Percentiles rank a stretch among this genome's conserved stretches.
Conservation (phyloP, 495 filamentous ascomycete genomes). For the Articulospora tetracladia region DNA sequence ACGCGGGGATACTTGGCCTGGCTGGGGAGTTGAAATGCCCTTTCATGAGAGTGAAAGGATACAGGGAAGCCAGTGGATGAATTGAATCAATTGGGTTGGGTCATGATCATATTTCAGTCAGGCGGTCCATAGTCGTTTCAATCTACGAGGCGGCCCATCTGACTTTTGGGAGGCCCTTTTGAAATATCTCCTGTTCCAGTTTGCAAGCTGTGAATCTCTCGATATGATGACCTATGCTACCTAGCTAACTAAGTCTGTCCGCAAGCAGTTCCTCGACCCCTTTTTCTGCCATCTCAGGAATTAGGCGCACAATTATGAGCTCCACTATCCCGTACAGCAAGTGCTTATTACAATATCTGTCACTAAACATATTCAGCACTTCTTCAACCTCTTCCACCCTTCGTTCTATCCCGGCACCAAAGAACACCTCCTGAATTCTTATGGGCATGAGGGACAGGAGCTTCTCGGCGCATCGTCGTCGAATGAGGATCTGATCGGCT, state of each 20-base stretch:
- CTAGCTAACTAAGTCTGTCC: slow-evolving; percentile 54
- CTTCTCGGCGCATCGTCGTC: slow-evolving; percentile 48
- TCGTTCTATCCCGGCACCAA: slow-evolving; percentile 31
- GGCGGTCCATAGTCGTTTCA: slow-evolving; percentile 16
- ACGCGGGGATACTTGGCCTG: not conserved
- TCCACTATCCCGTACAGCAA: slow-evolving; percentile 76
- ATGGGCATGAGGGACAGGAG: slow-evolving; percentile 48
- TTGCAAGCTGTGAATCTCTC: not conserved
- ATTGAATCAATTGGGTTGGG: slow-evolving; percentile 8
- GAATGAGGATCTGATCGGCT: slow-evolving; percentile 43
- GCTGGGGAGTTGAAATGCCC: not conserved
- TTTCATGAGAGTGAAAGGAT: too few species aligned
- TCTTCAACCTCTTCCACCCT: slow-evolving; percentile 24
- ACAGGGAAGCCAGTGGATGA: not conserved
- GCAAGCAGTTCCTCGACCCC: slow-evolving; percentile 69
- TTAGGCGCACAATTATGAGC: slow-evolving; percentile 66
- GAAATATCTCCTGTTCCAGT: slow-evolving; percentile 4
- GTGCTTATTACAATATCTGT: slow-evolving; percentile 88
- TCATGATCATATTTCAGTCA: slow-evolving; percentile 4
- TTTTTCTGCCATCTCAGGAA: slow-evolving; percentile 80
- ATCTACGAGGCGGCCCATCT: slow-evolving; percentile 22
- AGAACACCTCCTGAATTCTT: slow-evolving; percentile 41
- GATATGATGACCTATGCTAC: slow-evolving; percentile 1
- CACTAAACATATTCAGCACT: slow-evolving; percentile 69
- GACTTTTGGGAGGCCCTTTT: slow-evolving; percentile 25